phyloP scores from a whole-genome alignment of 169 alveolate genomes.

The Cryptosporidium bovis region DNA sequence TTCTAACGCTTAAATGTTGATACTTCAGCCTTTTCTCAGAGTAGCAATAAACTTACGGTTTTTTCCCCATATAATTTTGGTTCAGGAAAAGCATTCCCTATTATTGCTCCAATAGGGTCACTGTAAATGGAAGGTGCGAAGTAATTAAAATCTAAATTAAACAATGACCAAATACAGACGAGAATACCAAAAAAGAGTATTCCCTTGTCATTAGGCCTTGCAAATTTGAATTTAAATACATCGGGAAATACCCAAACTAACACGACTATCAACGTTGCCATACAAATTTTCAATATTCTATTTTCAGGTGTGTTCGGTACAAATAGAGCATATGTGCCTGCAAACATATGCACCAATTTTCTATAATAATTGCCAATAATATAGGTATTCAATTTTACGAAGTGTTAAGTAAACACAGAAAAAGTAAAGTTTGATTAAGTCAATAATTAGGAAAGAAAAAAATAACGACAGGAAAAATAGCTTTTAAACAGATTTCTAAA shows the following conservation, averaged over 20 bases:
- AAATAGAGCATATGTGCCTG: constrained; percentile 42
- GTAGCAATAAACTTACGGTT: constrained; percentile 1
- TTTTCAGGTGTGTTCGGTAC: constrained; percentile 30
- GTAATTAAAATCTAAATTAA: constrained; percentile 24
- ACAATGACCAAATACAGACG: constrained; percentile 72
- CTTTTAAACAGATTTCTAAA: too few species aligned
- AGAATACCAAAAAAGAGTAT: constrained; percentile 61
- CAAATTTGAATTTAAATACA: constrained; percentile 46
- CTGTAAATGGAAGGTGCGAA: constrained; percentile 76
- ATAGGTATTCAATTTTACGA: background rate
- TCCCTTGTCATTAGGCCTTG: constrained; percentile 67
- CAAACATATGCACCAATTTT: constrained; percentile 59
- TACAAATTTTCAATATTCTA: constrained; percentile 10
- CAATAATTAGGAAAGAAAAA: too few species aligned
- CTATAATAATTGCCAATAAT: background rate
- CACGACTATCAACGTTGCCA: constrained; percentile 4
- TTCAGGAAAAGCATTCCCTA: constrained; percentile 51
- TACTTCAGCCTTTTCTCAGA: background rate
- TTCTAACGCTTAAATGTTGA: too few species aligned
- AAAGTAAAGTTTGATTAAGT: too few species aligned
- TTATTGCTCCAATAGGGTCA: constrained; percentile 76
- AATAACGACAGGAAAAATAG: too few species aligned
- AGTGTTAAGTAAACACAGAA: too few species aligned
- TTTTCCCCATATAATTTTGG: constrained; percentile 26
- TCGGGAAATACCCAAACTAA: constrained; percentile 32